Evolutionary conservation across 257 asterid genomes (phyloP).

Genomic region (Leonotis leonurus): DNA sequence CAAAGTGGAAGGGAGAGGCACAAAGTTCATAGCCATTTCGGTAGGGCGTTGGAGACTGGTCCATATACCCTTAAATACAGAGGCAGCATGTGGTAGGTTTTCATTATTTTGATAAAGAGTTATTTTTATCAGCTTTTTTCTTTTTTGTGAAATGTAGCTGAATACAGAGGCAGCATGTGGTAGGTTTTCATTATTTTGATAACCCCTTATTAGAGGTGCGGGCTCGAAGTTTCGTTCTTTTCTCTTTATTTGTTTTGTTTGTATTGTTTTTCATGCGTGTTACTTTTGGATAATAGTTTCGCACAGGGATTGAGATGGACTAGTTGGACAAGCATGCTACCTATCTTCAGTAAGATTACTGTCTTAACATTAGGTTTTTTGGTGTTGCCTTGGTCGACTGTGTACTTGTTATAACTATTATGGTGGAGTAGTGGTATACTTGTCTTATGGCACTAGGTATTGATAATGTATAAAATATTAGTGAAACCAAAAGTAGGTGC

Average conservation of each 20-base stretch:
- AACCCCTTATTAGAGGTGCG: neutral
- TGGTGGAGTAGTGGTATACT: neutral
- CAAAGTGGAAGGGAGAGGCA: constrained; percentile 93
- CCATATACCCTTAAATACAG: constrained; percentile 85
- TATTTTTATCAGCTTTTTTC: constrained; percentile 6
- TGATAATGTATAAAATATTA: neutral
- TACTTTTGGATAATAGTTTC: neutral
- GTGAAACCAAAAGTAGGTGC: neutral
- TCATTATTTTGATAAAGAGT: neutral
- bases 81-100: constrained; percentile 95
- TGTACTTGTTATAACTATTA: neutral
- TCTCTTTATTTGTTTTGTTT: neutral
- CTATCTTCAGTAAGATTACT: constrained; percentile 13
- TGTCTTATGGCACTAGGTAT: neutral
- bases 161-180: too few relatives aligned
- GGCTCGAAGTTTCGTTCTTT: neutral
- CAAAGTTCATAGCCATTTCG: constrained; percentile 93
- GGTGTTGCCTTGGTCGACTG: neutral
- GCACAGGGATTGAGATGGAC: constrained; percentile 17
- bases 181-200: neutral
- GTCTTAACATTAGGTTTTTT: neutral
- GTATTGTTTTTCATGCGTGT: constrained; percentile 3
- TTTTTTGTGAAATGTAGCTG: constrained; percentile 6
- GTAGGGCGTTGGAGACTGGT: constrained; percentile 90
- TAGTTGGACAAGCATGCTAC: constrained; percentile 21